Evolutionary conservation across 1,284 basidiomycete genomes (phyloP), one percentile per base, ranked within the genome.

Genomic region (Porphyrellus sp.): DNA sequence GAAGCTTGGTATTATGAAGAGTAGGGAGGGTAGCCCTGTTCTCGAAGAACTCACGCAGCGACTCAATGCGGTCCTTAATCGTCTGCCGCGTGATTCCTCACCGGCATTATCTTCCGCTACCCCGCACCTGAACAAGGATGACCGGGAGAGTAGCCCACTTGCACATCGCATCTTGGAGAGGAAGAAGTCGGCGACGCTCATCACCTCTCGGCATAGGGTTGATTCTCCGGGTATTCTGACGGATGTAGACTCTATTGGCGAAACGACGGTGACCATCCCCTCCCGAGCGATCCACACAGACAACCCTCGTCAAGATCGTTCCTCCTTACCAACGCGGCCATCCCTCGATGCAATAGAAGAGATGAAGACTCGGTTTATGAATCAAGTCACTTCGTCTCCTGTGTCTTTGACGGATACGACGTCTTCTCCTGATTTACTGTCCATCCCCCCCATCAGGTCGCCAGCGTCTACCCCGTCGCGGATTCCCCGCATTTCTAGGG

Each of bases 331-430:
- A 5, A 58, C 44, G 8, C 51, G 57, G 34, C 72, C 77, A 7
- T 77, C 77, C 4, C 65, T 72, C 24, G 80, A 81, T 15, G 80
- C 82, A 5, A 72, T 85, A 42, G 78, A 82, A 61, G 79, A 83
- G 59, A 83, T 85, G 81, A 86, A 85, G 68, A 74, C 71, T 56
- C 70, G 82, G 27, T 80, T 85, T 61, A 66, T 82, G 52, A 74
- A 72, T 51, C 60, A 59, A 34, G 64, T 60, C 6, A 59, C 65
- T 18, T 58, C 64, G 8, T 72, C 72, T 16, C 63, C 69, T 18
- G 55, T 59, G 28, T 66, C 63, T 15, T 54, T 61, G 4, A 43
- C 63, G 33, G 55, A 61, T 33, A 46, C 60, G 18, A 56, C 27
- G 53, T 53, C 54, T 44, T 60, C 60, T 16, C 55, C 49, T 51